phyloP scores from a whole-genome alignment of 345 rosid genomes.

The Anastatica hierochuntica region DNA sequence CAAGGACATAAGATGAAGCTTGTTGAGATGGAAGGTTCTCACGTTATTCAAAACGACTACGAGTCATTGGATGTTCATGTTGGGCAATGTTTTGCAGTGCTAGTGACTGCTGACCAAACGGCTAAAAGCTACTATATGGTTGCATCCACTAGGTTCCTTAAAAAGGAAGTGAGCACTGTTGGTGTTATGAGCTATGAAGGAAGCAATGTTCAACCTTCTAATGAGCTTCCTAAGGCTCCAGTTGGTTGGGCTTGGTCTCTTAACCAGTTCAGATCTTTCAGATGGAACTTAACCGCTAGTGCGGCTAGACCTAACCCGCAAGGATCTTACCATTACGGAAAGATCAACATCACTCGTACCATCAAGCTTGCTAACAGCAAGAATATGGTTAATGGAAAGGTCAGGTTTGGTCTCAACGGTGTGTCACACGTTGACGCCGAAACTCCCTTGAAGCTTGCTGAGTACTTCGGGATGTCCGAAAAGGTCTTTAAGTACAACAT shows the following conservation, averaged over 20 bases:
- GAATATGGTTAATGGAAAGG: slow-evolving; percentile 31
- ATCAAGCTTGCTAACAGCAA: slow-evolving; percentile 46
- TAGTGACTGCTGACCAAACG: slow-evolving; percentile 47
- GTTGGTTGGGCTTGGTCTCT: slow-evolving; percentile 74
- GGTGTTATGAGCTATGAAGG: slow-evolving; percentile 42
- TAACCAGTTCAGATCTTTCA: slow-evolving; percentile 62
- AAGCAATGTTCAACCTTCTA: slow-evolving; percentile 31
- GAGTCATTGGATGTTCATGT: slow-evolving; percentile 63
- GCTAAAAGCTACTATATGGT: slow-evolving; percentile 51
- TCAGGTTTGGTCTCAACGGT: slow-evolving; percentile 57
- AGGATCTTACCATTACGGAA: slow-evolving; percentile 72
- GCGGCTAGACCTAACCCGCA: slow-evolving; percentile 85
- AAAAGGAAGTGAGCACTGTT: slow-evolving; percentile 24
- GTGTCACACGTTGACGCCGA: slow-evolving; percentile 41
- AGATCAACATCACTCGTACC: slow-evolving; percentile 59
- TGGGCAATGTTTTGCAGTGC: slow-evolving; percentile 54
- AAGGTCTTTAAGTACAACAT: slow-evolving; percentile 49
- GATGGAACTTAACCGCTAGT: slow-evolving; percentile 69
- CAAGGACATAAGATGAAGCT: slow-evolving; percentile 66
- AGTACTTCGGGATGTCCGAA: slow-evolving; percentile 37
- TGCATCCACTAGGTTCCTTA: slow-evolving; percentile 55
- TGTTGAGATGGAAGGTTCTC: slow-evolving; percentile 74
- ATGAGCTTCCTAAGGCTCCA: slow-evolving; percentile 37
- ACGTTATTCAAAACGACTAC: slow-evolving; percentile 48
- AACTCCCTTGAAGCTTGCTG: slow-evolving; percentile 62